phyloP scores from a whole-genome alignment of 225 moss, liverwort and hornwort species.

The Physcomitrium patens region DNA sequence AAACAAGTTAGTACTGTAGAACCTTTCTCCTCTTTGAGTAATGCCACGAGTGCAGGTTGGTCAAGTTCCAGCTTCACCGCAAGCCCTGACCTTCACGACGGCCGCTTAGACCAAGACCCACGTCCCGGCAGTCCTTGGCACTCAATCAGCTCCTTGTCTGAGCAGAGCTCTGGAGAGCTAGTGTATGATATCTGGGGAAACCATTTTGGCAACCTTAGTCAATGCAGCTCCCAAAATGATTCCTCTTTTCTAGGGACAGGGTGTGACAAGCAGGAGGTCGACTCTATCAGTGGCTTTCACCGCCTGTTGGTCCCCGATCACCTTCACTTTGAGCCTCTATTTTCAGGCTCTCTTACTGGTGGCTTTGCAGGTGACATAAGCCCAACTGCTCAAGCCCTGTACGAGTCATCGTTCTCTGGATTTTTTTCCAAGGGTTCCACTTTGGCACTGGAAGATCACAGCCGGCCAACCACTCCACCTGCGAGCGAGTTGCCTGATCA shows the following conservation, averaged over 20 bases:
- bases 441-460: conserved; percentile 41
- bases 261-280: conserved; percentile 34
- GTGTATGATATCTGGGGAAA: conserved; percentile 92
- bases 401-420: conserved; percentile 41
- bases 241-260: conserved; percentile 33
- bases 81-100: conserved; percentile 38
- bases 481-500: conserved; percentile 42
- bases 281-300: conserved; percentile 49
- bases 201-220: conserved; percentile 82
- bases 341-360: conserved; percentile 18
- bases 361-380: conserved; percentile 51
- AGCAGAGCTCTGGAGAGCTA: conserved; percentile 57
- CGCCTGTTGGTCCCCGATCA: conserved; percentile 49
- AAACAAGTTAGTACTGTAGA: conserved; percentile 41
- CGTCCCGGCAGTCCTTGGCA: conserved; percentile 40
- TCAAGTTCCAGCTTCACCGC: conserved; percentile 48
- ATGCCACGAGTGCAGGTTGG: conserved; percentile 34
- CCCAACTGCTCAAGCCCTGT: conserved; percentile 46
- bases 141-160: conserved; percentile 34
- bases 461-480: conserved; percentile 48
- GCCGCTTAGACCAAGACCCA: conserved; percentile 33
- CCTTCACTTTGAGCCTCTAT: conserved; percentile 38
- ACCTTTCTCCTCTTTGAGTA: neutral
- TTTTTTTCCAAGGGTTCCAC: conserved; percentile 48
- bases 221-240: conserved; percentile 55